Evolutionary conservation across 202 grass and related monocot species (phyloP).

Genomic region (Setaria italica): DNA sequence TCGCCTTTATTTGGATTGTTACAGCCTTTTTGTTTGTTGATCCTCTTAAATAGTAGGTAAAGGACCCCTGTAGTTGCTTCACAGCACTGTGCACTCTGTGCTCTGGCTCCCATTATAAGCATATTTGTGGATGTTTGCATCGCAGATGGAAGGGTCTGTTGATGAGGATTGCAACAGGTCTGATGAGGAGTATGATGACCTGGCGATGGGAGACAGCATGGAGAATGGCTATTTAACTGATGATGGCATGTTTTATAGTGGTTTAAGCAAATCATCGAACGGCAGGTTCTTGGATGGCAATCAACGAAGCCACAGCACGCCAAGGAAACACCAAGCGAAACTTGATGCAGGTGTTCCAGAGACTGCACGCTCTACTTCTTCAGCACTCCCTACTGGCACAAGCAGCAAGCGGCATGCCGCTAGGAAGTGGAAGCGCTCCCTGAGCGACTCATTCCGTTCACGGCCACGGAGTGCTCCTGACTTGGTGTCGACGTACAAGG

Average conservation of each 20-base stretch:
- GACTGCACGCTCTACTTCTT: slow-evolving; percentile 38
- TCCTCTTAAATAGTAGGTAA: neutral
- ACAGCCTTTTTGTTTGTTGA: slow-evolving; percentile 16
- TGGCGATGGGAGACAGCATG: slow-evolving; percentile 70
- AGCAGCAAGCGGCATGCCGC: slow-evolving; percentile 36
- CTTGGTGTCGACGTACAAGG: slow-evolving; percentile 2
- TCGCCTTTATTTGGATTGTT: slow-evolving; percentile 5
- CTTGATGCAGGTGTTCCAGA: slow-evolving; percentile 41
- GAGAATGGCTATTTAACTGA: slow-evolving; percentile 68
- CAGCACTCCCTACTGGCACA: neutral
- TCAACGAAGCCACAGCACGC: neutral
- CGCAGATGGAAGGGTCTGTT: slow-evolving; percentile 90
- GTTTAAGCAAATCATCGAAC: slow-evolving; percentile 40
- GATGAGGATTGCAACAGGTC: slow-evolving; percentile 83
- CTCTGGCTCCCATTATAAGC: neutral
- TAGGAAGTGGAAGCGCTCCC: slow-evolving; percentile 60
- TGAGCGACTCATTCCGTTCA: slow-evolving; percentile 60
- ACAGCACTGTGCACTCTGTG: neutral
- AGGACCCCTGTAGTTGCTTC: neutral
- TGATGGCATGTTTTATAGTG: slow-evolving; percentile 50
- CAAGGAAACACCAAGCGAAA: slow-evolving; percentile 53
- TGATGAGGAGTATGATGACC: slow-evolving; percentile 91
- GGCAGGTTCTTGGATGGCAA: slow-evolving; percentile 31
- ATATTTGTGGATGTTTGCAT: slow-evolving; percentile 28
- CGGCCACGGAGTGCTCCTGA: slow-evolving; percentile 45